Evolutionary conservation across 371 early-diverging fungal genomes (phyloP), one percentile per base, ranked within the genome.

Genomic region (Chytridium lagenaria): DNA sequence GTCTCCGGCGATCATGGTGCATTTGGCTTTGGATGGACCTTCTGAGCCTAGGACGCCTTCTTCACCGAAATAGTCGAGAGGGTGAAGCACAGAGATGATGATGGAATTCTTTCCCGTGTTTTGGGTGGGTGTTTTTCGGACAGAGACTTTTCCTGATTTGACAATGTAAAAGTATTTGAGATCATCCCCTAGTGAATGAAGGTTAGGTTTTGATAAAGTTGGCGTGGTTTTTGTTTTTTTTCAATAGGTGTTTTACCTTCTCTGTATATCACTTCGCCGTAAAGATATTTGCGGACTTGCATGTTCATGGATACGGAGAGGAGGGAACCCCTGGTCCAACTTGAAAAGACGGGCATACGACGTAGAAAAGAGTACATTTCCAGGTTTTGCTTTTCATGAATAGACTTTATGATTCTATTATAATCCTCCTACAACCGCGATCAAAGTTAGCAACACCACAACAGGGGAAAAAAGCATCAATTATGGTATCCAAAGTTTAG

Each of bases 381-480:
- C 33, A 76, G 73, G 36, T 67, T 49, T 65, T 82, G 79, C 44
- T 75, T 78, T 36, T 78, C 70, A 52, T 81, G 81, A 67, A 80
- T 75, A 49, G 72, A 82, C 69, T 68, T 78, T 23, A 77, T 55
- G 67, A 74, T 73, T 22, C 64, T 44, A 59, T 70, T 70, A 69
- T 75, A 78, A 49, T 74, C 74, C 10, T 59, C 74, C 70, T 74
- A 16, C 30, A 55, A 63, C 31, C 63, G 26, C 31, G 7, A 12
- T 37, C 22, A 63, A 63, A 34, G 7, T n/a, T n/a, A n/a, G n/a
- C n/a, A n/a, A 15, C 12, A 49, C n/a, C 15, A 49, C 15, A 12
- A 49, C 12, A 49, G n/a, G n/a, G n/a, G n/a, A n/a, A n/a, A n/a
- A n/a, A n/a, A n/a, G n/a, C n/a, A n/a, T n/a, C n/a, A n/a, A n/a